These are phyloP conservation scores for Lyophyllum semitale DNA, from an alignment of 768 basidiomycete genomes.

Conservation along the genomic window DNA sequence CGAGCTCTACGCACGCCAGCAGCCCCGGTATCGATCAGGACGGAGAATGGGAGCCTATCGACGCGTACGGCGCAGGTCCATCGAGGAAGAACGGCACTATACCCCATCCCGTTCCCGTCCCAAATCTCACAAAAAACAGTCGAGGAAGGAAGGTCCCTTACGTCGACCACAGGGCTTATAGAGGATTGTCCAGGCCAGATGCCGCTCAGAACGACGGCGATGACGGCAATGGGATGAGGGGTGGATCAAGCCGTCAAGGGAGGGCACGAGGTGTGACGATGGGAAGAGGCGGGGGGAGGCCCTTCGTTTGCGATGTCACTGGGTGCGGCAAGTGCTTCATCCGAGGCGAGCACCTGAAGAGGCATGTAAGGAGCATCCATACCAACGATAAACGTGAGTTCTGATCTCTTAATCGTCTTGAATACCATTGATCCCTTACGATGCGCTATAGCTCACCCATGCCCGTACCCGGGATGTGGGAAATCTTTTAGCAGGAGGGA, in stretches of 20 bases:
- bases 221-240: slow-evolving; percentile 6
- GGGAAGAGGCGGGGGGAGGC: slow-evolving; percentile 42
- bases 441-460: slow-evolving; percentile 48
- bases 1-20: slow-evolving; percentile 4
- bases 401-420: slow-evolving; percentile 1
- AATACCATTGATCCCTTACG: slow-evolving; percentile 21
- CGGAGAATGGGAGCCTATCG: slow-evolving; percentile 5
- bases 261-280: slow-evolving; percentile 34
- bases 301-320: slow-evolving; percentile 75
- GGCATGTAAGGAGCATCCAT: slow-evolving; percentile 87
- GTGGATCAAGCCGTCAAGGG: slow-evolving; percentile 14
- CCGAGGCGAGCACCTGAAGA: slow-evolving; percentile 86
- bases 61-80: background rate
- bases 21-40: slow-evolving; percentile 2
- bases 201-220: slow-evolving; percentile 12
- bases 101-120: slow-evolving; percentile 58
- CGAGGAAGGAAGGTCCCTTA: slow-evolving; percentile 70
- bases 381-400: slow-evolving; percentile 90
- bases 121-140: slow-evolving; percentile 70
- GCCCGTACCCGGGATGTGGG: slow-evolving; percentile 64
- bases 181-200: slow-evolving; percentile 6
- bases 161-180: slow-evolving; percentile 31
- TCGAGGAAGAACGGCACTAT: slow-evolving; percentile 18
- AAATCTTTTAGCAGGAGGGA: slow-evolving; percentile 76
- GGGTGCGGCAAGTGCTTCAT: slow-evolving; percentile 90